Percentiles rank a stretch among this genome's conserved stretches.
Evolutionary conservation across 257 asterid species (phyloP).

Genomic region (Cynanchum wilfordii): DNA sequence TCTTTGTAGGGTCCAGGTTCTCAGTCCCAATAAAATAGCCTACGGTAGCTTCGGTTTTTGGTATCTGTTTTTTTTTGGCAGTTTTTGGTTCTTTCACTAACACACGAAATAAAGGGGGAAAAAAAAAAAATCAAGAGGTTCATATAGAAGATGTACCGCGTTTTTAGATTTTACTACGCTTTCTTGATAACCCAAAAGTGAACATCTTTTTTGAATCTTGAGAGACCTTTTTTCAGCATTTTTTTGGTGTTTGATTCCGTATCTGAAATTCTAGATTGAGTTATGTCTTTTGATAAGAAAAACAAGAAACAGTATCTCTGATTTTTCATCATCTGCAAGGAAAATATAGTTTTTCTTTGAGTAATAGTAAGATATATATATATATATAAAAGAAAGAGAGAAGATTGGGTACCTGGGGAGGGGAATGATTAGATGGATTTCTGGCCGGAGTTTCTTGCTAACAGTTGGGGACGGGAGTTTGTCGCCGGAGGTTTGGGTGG

Average conservation of each 20-base stretch:
- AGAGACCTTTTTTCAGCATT: not conserved
- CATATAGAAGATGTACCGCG: not conserved
- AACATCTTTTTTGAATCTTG: not conserved
- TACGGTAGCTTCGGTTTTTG: constrained; percentile 2
- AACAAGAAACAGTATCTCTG: not conserved
- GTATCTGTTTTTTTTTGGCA: not conserved
- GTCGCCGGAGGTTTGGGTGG: constrained; percentile 88
- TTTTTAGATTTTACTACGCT: not conserved
- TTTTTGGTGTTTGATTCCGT: not conserved
- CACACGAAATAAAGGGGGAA: constrained; percentile 3
- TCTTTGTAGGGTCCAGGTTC: not conserved
- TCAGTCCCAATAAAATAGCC: constrained; percentile 11
- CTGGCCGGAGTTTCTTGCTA: constrained; percentile 75
- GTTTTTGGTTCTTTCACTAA: not conserved
- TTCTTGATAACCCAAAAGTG: not conserved
- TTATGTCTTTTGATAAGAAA: not conserved
- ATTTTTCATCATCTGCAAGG: not conserved
- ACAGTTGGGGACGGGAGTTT: constrained; percentile 72
- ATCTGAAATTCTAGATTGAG: not conserved
- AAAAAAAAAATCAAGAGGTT: too few relatives aligned
- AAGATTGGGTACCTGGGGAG: not conserved
- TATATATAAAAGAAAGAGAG: not conserved
- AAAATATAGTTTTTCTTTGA: not conserved
- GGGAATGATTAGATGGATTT: constrained; percentile 45
- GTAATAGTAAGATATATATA: not conserved